Conservation (phyloP, 1,139 yeast genomes). For the Candida dubliniensis region DNA sequence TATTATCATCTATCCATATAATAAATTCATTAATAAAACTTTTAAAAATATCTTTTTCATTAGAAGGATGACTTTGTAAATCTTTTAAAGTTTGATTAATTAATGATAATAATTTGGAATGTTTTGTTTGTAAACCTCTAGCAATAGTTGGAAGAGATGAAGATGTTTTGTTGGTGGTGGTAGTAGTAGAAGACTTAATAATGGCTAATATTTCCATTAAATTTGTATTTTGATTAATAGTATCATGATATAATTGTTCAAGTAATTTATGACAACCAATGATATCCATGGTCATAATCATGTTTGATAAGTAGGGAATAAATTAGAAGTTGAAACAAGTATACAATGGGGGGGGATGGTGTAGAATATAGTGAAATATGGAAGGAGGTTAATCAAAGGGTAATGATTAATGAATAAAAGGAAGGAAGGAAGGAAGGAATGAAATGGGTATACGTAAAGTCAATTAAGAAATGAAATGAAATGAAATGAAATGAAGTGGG, state of each 20-base stretch:
- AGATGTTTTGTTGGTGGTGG: constrained; percentile 13
- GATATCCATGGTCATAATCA: not conserved
- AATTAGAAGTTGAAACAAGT: too few species aligned
- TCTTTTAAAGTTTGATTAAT: constrained; percentile 21
- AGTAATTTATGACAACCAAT: constrained; percentile 11
- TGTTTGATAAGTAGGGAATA: not conserved
- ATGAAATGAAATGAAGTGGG: too few species aligned
- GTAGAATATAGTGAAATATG: too few species aligned
- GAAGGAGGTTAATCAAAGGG: too few species aligned
- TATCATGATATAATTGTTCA: constrained; percentile 20
- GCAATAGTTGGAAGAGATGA: constrained; percentile 32
- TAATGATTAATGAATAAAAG: too few species aligned
- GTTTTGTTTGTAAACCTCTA: constrained; percentile 45
- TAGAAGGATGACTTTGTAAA: constrained; percentile 16
- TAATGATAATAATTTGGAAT: constrained; percentile 29
- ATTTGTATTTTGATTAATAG: constrained; percentile 30
- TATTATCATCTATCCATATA: constrained; percentile 39
- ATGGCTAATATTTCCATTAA: constrained; percentile 39
- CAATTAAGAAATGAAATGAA: too few species aligned
- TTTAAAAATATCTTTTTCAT: constrained; percentile 32
- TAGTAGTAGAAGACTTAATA: constrained; percentile 31
- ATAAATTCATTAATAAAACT: constrained; percentile 41
- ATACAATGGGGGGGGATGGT: too few species aligned
- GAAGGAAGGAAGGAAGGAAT: too few species aligned
- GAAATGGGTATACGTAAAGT: too few species aligned